Conservation (phyloP, 2,329 filamentous ascomycete species). For the Colletotrichum incanum region DNA sequence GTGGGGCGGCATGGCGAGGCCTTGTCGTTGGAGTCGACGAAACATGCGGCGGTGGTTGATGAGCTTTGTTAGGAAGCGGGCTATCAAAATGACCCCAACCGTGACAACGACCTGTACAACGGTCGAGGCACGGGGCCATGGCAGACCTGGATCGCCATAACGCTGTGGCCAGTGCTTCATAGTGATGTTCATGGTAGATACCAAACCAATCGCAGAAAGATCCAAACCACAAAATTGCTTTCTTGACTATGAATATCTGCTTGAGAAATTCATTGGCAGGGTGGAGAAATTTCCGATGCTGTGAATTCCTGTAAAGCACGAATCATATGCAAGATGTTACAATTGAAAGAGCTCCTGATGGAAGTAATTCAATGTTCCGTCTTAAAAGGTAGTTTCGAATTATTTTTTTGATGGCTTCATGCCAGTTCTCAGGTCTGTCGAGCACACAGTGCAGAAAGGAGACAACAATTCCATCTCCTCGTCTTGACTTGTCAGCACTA, state of each 20-base stretch:
- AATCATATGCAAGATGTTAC: background rate
- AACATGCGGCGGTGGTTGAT: slow-evolving; percentile 18
- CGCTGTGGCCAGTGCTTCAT: background rate
- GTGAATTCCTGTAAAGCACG: background rate
- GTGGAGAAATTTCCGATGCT: background rate
- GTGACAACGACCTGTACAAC: background rate
- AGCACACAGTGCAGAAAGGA: background rate
- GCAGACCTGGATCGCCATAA: background rate
- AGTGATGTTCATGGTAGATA: slow-evolving; percentile 7
- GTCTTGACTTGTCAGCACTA: background rate
- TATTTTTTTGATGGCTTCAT: too few species aligned
- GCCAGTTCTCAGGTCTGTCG: background rate
- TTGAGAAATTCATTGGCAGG: background rate
- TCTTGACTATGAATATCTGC: background rate
- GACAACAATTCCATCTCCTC: background rate
- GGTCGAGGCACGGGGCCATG: slow-evolving; percentile 8
- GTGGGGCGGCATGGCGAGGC: slow-evolving; percentile 6
- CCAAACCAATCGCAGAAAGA: background rate
- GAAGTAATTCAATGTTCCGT: background rate
- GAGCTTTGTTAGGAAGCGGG: slow-evolving; percentile 7
- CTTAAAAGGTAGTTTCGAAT: background rate
- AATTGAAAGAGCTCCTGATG: background rate
- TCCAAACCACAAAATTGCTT: background rate
- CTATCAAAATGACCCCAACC: background rate
- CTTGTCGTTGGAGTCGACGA: slow-evolving; percentile 8